phyloP scores from a whole-genome alignment of 176 grass and related monocot genomes.

The Pontederia paniculata region DNA sequence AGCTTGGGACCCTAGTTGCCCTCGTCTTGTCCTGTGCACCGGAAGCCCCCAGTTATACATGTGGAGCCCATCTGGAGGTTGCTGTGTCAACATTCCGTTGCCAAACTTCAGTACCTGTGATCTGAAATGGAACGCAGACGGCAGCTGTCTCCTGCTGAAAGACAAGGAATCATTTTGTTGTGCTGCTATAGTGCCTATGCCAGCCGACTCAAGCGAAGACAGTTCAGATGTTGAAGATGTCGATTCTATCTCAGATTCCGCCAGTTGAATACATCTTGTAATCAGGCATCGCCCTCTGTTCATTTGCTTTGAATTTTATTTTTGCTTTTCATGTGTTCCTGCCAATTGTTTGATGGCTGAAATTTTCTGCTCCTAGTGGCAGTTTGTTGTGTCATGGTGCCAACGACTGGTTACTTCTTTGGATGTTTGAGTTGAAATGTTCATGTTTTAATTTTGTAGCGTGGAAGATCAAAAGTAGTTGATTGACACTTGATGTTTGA shows the following conservation, averaged over 20 bases:
- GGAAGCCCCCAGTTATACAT: constrained; percentile 75
- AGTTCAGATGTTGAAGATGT: constrained; percentile 11
- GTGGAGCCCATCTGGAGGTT: constrained; percentile 61
- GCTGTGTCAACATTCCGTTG: constrained; percentile 66
- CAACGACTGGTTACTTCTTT: too few relatives aligned
- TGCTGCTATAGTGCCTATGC: constrained; percentile 41
- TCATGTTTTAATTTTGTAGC: too few relatives aligned
- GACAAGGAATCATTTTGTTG: constrained; percentile 78
- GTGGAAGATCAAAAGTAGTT: too few relatives aligned
- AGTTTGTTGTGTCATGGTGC: too few relatives aligned
- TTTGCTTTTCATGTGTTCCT: too few relatives aligned
- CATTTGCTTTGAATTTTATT: too few relatives aligned
- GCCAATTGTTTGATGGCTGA: too few relatives aligned
- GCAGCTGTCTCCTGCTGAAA: constrained; percentile 72
- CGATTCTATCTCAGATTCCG: neutral
- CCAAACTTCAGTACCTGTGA: constrained; percentile 51
- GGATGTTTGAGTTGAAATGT: too few relatives aligned
- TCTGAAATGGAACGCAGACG: constrained; percentile 78
- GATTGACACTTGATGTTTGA: too few relatives aligned
- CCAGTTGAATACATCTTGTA: too few relatives aligned
- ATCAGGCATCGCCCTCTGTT: too few relatives aligned
- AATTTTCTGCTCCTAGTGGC: too few relatives aligned
- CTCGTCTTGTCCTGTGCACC: constrained; percentile 56
- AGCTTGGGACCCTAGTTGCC: constrained; percentile 68
- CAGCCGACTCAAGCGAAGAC: constrained; percentile 24